Conservation (phyloP, 1,284 basidiomycete species). For the Pyrrhoderma noxium region DNA sequence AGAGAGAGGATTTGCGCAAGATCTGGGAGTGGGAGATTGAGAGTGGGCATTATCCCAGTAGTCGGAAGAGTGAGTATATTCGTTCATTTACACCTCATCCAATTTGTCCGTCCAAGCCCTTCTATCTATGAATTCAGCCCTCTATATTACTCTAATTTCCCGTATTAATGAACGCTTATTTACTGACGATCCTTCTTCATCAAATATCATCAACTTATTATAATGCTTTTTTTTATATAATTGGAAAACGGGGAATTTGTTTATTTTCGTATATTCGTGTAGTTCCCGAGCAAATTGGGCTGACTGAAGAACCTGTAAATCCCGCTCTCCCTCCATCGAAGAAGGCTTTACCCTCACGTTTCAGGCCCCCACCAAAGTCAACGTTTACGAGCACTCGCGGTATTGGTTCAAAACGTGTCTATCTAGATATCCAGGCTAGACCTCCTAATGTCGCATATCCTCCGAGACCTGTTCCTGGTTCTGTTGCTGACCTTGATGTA, state of each 20-base stretch:
- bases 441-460: constrained; percentile 65
- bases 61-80: constrained; percentile 61
- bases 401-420: constrained; percentile 67
- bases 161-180: too few species aligned
- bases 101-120: background rate
- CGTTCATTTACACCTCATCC: too few species aligned
- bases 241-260: background rate
- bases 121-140: background rate
- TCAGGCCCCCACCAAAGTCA: constrained; percentile 35
- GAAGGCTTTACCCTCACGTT: constrained; percentile 36
- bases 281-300: constrained; percentile 70
- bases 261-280: background rate
- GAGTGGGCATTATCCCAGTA: constrained; percentile 87
- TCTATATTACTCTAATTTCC: too few species aligned
- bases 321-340: constrained; percentile 58
- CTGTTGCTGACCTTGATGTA: constrained; percentile 79
- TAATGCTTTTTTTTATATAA: background rate
- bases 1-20: constrained; percentile 67
- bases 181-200: too few species aligned
- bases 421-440: constrained; percentile 58
- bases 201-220: too few species aligned
- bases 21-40: constrained; percentile 93
- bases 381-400: constrained; percentile 48
- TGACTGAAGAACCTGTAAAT: constrained; percentile 54
- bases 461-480: constrained; percentile 74